Base-by-base conservation (phyloP, 331 rosid species). In the Dryas integrifolia region DNA sequence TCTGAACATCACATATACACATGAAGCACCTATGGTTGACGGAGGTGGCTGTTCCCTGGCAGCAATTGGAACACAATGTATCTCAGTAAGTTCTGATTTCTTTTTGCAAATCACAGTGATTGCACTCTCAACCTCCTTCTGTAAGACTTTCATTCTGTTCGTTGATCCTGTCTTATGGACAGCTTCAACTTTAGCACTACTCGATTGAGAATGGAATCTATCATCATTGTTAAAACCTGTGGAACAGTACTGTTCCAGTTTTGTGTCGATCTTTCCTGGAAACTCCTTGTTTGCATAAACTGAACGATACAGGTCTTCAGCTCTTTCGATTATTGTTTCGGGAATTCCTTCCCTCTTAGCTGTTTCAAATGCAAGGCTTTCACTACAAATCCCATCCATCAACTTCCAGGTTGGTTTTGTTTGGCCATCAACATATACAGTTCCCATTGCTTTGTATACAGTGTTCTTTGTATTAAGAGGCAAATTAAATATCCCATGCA, bases 311-410 rank as follows among this genome's bases (percentile, higher is more conserved):
- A 94, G 86, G 72, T 81, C 86, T 79, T 94, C 89, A 24, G 98
- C 98, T 85, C 98, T 81, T 67, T 80, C 79, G 74, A 94, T 84
- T 73, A 94, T 80, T 74, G 69, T 64, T 77, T 89, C 96, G 9
- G 92, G 83, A 72, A 94, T 50, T 56, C 98, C 97, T 84, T 94
- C 97, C 77, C 80, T 85, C 86, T 73, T 80, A 39, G 98, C 98
- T 43, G 98, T 94, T 90, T 94, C 98, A 80, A 94, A 94, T 15
- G 97, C 98, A 75, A 94, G 97, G 82, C 97, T 94, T 82, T 91
- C 98, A 79, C 85, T 88, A 70, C 98, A 94, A 48, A 88, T 77
- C 63, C 98, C 98, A 51, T 86, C 86, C 18, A 73, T 86, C 72
- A 94, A 76, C 86, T 85, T 84, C 98, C 97, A 91, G 18, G 98